Evolutionary conservation across 768 basidiomycete species (phyloP), one percentile per base, ranked within the genome.

Genomic region (Termitomyces sp.): DNA sequence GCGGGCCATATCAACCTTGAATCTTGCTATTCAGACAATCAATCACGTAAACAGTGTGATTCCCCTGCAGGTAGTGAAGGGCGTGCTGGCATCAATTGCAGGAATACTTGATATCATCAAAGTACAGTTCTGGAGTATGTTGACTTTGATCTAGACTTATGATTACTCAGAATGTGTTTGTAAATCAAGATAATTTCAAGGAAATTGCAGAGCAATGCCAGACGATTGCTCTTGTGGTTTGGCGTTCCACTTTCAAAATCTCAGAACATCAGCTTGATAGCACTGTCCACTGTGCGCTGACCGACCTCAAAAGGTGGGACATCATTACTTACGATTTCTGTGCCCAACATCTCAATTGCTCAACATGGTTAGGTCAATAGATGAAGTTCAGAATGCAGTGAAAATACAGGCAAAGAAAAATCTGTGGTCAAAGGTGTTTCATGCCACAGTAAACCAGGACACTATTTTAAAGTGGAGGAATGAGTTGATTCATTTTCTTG

Each of bases 171-270:
- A 57, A 40, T 16, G 61, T 57, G 0, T 47, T 58, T 2, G 18
- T 7, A 1, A 61, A 58, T 24, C 52, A 54, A 18, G 52, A 32
- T 18, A 58, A 62, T 30, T 62, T 62, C 16, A 18, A 14, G 9
- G 59, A 55, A n/a, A 32, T 63, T 1, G 47, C 43, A n/a, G 62
- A 60, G 43, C 58, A 58, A 54, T 63, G 62, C 26, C 49, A 60
- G 24, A 60, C 28, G 13, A 63, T 63, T 24, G n/a, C 38, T 6
- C 55, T 62, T 4, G 20, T 54, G 1, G 45, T 62, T 52, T 59
- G 58, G 55, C 55, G 49, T 2, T 57, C 59, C 4, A 60, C 62
- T 3, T 36, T 22, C 1, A 36, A 38, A 6, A 52, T 6, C 35
- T 14, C 50, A 12, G 24, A 51, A 38, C 16, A 38, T 1, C 35